Conservation (phyloP, 805 yeast species). For the Starmerella davenportii region DNA sequence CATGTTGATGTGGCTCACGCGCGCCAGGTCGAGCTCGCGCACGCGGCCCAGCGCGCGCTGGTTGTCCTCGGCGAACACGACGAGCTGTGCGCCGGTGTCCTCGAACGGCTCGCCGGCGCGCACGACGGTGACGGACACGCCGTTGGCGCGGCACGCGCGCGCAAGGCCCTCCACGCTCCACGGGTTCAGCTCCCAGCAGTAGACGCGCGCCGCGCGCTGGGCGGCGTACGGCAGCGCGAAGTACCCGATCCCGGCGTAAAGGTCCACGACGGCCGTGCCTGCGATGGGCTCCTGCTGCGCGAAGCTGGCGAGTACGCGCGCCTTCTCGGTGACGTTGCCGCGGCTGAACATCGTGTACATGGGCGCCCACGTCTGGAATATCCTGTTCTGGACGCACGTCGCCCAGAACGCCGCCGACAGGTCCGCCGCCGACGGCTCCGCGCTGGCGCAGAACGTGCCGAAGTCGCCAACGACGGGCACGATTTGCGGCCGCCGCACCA, state of each 20-base stretch:
- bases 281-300: slow-evolving; percentile 17
- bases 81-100: slow-evolving; percentile 19
- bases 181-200: slow-evolving; percentile 72
- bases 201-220: slow-evolving; percentile 33
- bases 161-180: slow-evolving; percentile 64
- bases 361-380: slow-evolving; percentile 72
- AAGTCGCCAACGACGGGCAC: slow-evolving; percentile 48
- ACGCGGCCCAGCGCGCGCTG: slow-evolving; percentile 31
- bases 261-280: slow-evolving; percentile 37
- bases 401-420: slow-evolving; percentile 54
- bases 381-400: slow-evolving; percentile 48
- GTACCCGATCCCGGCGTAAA: slow-evolving; percentile 77
- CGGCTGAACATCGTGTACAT: slow-evolving; percentile 70
- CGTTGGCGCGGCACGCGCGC: slow-evolving; percentile 35
- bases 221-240: slow-evolving; percentile 52
- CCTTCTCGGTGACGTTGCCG: slow-evolving; percentile 70
- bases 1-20: slow-evolving; percentile 46
- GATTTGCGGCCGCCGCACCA: slow-evolving; percentile 49
- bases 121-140: slow-evolving; percentile 26
- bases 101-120: slow-evolving; percentile 22
- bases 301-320: slow-evolving; percentile 33
- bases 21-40: slow-evolving; percentile 11
- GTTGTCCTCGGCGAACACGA: slow-evolving; percentile 50
- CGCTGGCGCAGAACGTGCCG: slow-evolving; percentile 25
- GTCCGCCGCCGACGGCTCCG: slow-evolving; percentile 28